Conservation (phyloP, 176 grass and related monocot genomes). For the Thalia dealbata region DNA sequence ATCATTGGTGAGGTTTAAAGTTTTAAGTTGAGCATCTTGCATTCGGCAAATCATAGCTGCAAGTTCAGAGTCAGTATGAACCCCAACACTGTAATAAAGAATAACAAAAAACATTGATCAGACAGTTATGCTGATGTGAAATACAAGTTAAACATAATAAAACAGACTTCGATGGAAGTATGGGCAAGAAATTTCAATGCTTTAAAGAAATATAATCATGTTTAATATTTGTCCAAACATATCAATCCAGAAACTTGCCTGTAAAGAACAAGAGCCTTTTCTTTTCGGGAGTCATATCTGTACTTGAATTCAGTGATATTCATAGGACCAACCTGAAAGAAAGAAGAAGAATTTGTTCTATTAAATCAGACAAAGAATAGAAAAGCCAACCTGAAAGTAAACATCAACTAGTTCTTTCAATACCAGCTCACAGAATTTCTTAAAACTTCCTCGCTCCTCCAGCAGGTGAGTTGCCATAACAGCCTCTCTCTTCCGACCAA, state of each 20-base stretch:
- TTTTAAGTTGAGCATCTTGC: slow-evolving; percentile 54
- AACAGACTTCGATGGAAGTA: background rate
- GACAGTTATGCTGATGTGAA: background rate
- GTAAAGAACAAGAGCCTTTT: slow-evolving; percentile 88
- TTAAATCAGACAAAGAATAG: background rate
- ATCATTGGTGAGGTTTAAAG: slow-evolving; percentile 76
- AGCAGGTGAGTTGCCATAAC: slow-evolving; percentile 74
- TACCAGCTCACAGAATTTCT: slow-evolving; percentile 73
- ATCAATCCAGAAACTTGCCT: slow-evolving; percentile 32
- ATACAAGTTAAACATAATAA: background rate
- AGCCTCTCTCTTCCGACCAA: slow-evolving; percentile 84
- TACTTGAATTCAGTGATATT: slow-evolving; percentile 99
- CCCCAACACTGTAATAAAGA: slow-evolving; percentile 72
- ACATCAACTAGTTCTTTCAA: background rate
- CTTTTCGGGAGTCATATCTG: slow-evolving; percentile 76
- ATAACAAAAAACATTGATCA: slow-evolving; percentile 5
- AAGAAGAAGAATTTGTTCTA: slow-evolving; percentile 2
- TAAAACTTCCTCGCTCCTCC: slow-evolving; percentile 84
- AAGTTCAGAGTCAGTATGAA: slow-evolving; percentile 80
- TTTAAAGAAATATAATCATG: background rate
- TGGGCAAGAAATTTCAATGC: background rate
- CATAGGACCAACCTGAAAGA: slow-evolving; percentile 83
- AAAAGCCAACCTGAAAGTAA: slow-evolving; percentile 6
- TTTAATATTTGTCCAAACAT: background rate
- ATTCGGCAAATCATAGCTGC: slow-evolving; percentile 50